Base-by-base conservation (phyloP, 208 protist species). In the Acanthamoeba castellanii region DNA sequence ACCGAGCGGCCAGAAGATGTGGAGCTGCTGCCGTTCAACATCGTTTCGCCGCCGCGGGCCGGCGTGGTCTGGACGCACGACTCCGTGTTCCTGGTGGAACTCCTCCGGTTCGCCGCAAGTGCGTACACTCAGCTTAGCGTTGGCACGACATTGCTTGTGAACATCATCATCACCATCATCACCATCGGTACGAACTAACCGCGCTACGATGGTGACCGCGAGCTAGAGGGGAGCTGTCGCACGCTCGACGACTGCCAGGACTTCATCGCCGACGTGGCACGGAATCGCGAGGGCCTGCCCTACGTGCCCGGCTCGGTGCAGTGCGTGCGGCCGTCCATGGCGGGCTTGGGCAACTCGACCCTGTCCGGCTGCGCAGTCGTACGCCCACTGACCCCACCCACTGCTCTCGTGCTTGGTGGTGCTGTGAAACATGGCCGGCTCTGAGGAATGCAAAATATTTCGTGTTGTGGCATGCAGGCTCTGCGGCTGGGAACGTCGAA, bases 1-100 rank as follows among this genome's bases (percentile, higher is more conserved):
- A 89, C 82, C 32, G 82, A 89, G 57, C 50, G 82, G 47, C 82
- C 82, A 14, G 82, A 89, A 32, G 82, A 89, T 30, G 82, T 89
- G 37, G 82, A 57, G 18, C 50, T 89, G 57, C 57, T 89, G 30
- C n/a, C 50, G 2, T 89, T 89, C 57, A 34, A 34, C 57, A 89
- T 89, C 3, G 50, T 47, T 1, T 16, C 25, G n/a, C n/a, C n/a
- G 14, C 13, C 37, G 34, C 68, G 18, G 27, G 25, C n/a, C 32
- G 50, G 14, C 22, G 52, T 66, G 20, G 27, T n/a, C 20, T 89
- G 82, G 82, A 66, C 57, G 57, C 82, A 64, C 57, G n/a, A 25
- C 45, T 37, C 57, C 32, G 30, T 42, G 11, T 66, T 89, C 20
- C 42, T 89, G 30, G 82, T 89, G 27, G 82, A 89, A 13, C 82